Evolutionary conservation across 768 basidiomycete species (phyloP), one percentile per base, ranked within the genome.

Genomic region (Naganishia randhawae): DNA sequence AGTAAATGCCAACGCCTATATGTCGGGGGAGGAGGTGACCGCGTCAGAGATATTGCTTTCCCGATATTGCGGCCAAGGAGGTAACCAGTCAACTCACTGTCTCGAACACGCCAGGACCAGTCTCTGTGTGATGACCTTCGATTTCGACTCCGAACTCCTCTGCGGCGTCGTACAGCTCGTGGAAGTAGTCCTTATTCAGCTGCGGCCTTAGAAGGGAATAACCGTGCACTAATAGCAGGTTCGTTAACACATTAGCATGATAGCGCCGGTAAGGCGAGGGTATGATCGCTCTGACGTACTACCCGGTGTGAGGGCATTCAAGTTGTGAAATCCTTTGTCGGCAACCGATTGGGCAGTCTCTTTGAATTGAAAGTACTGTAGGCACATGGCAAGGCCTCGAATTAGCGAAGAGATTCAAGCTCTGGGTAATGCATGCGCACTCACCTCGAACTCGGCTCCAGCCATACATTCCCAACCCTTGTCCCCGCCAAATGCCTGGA

Each of bases 361-460:
- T 88, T 73, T 45, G 71, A 55, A 67, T 73, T 69, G 42, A 51
- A 70, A 74, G 73, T 80, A 80, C 78, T 80, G 62, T 6, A 14
- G 0, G 10, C 1, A 31, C 22, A 41, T 5, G 19, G 19, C 16
- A 27, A 41, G 57, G 7, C 17, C 1, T 64, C 1, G 10, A 16
- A 17, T 31, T 17, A 31, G 53, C n/a, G n/a, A n/a, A n/a, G n/a
- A n/a, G n/a, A n/a, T n/a, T n/a, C n/a, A 22, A 31, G 29, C 27
- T 29, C n/a, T 39, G 31, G 27, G 16, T 33, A 41, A 6, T 22
- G 17, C 11, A n/a, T 5, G 63, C 4, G 14, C 16, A 78, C 84
- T 63, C 75, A 89, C 92, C 85, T 99, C 96, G 73, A 91, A 98
- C 81, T 99, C 95, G 9, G 90, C 85, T 10, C 92, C 94, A n/a